These are phyloP conservation scores for Phytophthora ramorum DNA, from an alignment of 352 stramenopile genomes.

Conservation along the genomic window DNA sequence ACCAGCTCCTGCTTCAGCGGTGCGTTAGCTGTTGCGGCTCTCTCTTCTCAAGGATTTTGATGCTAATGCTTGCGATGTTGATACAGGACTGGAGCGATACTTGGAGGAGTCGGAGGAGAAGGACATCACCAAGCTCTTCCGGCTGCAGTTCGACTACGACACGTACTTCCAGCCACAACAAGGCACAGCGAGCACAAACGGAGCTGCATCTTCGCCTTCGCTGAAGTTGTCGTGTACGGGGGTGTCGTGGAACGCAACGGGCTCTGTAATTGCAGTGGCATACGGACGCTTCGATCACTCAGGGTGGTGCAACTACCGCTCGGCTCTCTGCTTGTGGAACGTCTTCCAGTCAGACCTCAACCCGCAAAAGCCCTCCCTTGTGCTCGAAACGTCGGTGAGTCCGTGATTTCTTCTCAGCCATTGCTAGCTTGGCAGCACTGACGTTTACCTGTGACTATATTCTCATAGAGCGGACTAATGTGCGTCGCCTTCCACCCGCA, in stretches of 20 bases:
- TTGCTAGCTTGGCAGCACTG: not conserved
- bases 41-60: not conserved
- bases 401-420: not conserved
- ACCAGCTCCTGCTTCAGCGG: slow-evolving; percentile 57
- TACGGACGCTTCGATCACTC: slow-evolving; percentile 89
- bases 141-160: slow-evolving; percentile 76
- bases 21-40: slow-evolving; percentile 6
- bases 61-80: not conserved
- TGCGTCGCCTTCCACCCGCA: slow-evolving; percentile 87
- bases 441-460: not conserved
- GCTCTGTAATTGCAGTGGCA: slow-evolving; percentile 79
- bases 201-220: slow-evolving; percentile 21
- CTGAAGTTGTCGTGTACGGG: slow-evolving; percentile 83
- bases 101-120: slow-evolving; percentile 75
- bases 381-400: slow-evolving; percentile 81
- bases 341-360: slow-evolving; percentile 86
- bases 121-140: slow-evolving; percentile 65
- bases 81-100: slow-evolving; percentile 59
- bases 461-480: slow-evolving; percentile 82
- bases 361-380: slow-evolving; percentile 58
- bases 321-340: slow-evolving; percentile 86
- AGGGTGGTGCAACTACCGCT: slow-evolving; percentile 90
- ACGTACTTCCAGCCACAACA: slow-evolving; percentile 65
- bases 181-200: slow-evolving; percentile 7
- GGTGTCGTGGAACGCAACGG: slow-evolving; percentile 88